Evolutionary conservation across 2,329 filamentous ascomycete genomes (phyloP), one percentile per base, ranked within the genome.

Genomic region (Fragosphaeria purpurea): DNA sequence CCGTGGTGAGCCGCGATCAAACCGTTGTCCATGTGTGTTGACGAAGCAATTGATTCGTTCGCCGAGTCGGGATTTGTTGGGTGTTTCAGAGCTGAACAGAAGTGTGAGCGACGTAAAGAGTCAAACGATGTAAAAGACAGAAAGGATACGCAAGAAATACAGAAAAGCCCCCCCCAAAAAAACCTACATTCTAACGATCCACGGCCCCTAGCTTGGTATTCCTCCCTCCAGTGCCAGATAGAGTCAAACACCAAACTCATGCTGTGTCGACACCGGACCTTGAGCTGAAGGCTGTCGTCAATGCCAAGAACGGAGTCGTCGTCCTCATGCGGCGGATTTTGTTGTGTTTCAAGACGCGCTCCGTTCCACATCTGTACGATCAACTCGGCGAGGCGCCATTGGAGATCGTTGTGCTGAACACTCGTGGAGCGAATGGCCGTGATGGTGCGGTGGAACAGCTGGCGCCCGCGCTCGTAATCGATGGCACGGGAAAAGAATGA

Each of bases 311-410:
- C 63, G 41, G 70, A 65, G 53, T 80, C 76, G 48, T 75, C 70
- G 52, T 73, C 69, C 43, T 72, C 70, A 52, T 73, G 72, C 39
- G 69, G 60, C 44, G 72, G 71, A 59, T 68, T 67, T 57, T 68
- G 54, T 32, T 43, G 68, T 56, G 65, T 67, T 38, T 79, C 75
- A 8, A 78, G 65, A 9, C 76, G 71, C n/a, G 77, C 76, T 2
- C 79, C 83, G 59, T 88, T 87, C 85, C 86, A 93, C 65, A 93
- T 84, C 67, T 91, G 87, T 6, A 87, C 86, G 73, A 91, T 85
- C n/a, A 93, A 76, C 68, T 91, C 87, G 3, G 86, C 85, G 53
- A 91, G 73, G 35, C 87, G 79, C 73, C 85, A 87, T 49, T 87
- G 82, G 9, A 93, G 74, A 61, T 93, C 87, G 60, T 91, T 91